A percentile compares a stretch with the other conserved stretches of the same genome.
Evolutionary conservation across 2,329 filamentous ascomycete species (phyloP).

Genomic region (Hypoxylon sp.): DNA sequence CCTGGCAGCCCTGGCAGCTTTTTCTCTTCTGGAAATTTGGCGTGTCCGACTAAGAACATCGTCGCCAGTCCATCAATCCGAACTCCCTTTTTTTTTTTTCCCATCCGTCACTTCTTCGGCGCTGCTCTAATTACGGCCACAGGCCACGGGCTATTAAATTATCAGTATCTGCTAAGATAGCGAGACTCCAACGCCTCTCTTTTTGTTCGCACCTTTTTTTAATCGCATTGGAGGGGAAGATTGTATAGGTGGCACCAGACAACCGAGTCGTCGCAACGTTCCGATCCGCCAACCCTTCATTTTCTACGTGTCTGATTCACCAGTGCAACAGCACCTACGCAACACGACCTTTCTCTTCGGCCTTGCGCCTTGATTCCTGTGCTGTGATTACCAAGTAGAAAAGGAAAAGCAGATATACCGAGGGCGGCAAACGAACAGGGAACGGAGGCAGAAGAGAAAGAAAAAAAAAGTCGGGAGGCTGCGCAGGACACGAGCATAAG

Average conservation of each 20-base stretch:
- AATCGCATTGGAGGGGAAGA: background rate
- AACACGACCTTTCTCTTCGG: constrained; percentile 13
- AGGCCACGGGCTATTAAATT: background rate
- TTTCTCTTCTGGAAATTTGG: constrained; percentile 34
- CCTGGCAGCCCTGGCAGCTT: constrained; percentile 17
- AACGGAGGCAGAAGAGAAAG: background rate
- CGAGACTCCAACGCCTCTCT: constrained; percentile 6
- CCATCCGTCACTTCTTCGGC: constrained; percentile 18
- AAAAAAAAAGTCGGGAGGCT: constrained; percentile 37
- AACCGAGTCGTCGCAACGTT: constrained; percentile 34
- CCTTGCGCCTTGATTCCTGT: background rate
- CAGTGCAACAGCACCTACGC: constrained; percentile 16
- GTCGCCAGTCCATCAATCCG: constrained; percentile 15
- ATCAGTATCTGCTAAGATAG: constrained; percentile 17
- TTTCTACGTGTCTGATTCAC: constrained; percentile 18
- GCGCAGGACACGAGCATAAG: constrained; percentile 29
- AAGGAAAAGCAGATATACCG: background rate
- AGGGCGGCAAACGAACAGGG: constrained; percentile 22
- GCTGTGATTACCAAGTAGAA: constrained; percentile 9
- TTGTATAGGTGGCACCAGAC: constrained; percentile 19
- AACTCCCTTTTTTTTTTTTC: constrained; percentile 16
- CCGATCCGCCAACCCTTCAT: constrained; percentile 31
- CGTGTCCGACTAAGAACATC: constrained; percentile 18
- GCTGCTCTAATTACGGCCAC: constrained; percentile 6
- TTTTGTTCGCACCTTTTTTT: constrained; percentile 5